Evolutionary conservation across 2,329 filamentous ascomycete species (phyloP).

Genomic region (Aspergillus hiratsukae): DNA sequence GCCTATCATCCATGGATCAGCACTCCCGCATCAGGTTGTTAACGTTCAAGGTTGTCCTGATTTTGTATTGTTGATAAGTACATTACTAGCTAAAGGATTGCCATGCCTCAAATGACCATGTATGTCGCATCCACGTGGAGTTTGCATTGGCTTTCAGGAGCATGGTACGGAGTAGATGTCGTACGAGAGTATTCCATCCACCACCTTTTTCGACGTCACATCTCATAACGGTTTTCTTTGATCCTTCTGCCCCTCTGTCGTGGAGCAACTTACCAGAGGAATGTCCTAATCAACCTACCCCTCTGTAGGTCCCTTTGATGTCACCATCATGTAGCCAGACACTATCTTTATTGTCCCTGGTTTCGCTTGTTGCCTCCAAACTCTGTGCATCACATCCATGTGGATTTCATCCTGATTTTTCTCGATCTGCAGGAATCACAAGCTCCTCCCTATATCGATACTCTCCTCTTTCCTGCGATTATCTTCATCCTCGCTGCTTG

Average conservation of each 20-base stretch:
- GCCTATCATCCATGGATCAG: background rate
- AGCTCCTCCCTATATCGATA: background rate
- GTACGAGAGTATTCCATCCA: background rate
- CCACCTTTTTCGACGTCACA: background rate
- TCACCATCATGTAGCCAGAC: background rate
- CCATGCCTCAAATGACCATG: background rate
- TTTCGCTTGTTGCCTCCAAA: background rate
- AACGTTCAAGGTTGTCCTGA: too few species aligned
- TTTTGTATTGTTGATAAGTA: background rate
- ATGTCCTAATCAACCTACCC: too few species aligned
- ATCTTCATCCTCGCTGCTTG: background rate
- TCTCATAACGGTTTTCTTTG: background rate
- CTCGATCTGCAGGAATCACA: background rate
- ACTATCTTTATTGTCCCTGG: background rate
- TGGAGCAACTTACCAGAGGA: background rate
- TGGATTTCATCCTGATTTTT: background rate
- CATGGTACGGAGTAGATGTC: background rate
- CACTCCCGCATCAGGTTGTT: background rate
- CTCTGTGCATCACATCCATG: background rate
- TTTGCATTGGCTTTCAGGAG: background rate
- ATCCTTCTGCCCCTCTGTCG: background rate
- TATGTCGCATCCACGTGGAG: background rate
- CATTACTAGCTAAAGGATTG: background rate
- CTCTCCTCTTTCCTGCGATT: background rate
- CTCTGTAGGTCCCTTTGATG: background rate